Evolutionary conservation across 1,139 yeast species (phyloP), one percentile per base, ranked within the genome.

Genomic region (Debaryomycetaceae sp.): DNA sequence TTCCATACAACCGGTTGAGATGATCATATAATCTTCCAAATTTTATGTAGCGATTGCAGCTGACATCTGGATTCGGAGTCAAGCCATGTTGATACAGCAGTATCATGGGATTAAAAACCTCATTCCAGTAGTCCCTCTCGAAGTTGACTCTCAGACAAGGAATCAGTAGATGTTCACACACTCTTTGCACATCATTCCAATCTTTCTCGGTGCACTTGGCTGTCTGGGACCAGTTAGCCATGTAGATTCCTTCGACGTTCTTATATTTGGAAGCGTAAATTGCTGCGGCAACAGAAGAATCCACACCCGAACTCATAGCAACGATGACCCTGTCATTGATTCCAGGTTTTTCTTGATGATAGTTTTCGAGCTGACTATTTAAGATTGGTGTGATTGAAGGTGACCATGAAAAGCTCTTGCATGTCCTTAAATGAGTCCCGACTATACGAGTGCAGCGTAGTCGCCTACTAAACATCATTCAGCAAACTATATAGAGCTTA

Each of bases 261-360:
- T 62, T 68, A 49, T 75, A 76, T 44, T 68, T 60, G 34, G 68
- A 60, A 1, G 85, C 75, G 58, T 81, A 81, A 46, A 90, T 54
- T 0, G 93, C 83, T 0, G 98, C 98, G 2, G 87, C 81, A 1
- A 93, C 90, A 1, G 97, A 85, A 0, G 98, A 90, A 62, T 93
- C 99, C 0, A 93, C 98, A 0, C 99, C 99, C 0, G 96, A 87
- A 1, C 97, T 89, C 97, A 93, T 89, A 22, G 98, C 97, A 2
- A 93, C 80, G 34, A 87, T 70, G 22, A 93, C 77, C 42, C 74
- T 79, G 56, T 87, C 96, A 34, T 75, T 61, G 5, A 54, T 53
- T 0, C 50, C 48, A 0, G 95, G 93, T 27, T 57, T 54, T 5
- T 63, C 65, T 51, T 80, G 86, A 2, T 45, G 40, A 43, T 64